Percentiles rank a stretch among this genome's conserved stretches.
phyloP scores from a whole-genome alignment of 352 stramenopile genomes.

The Phytophthora aleatoria region DNA sequence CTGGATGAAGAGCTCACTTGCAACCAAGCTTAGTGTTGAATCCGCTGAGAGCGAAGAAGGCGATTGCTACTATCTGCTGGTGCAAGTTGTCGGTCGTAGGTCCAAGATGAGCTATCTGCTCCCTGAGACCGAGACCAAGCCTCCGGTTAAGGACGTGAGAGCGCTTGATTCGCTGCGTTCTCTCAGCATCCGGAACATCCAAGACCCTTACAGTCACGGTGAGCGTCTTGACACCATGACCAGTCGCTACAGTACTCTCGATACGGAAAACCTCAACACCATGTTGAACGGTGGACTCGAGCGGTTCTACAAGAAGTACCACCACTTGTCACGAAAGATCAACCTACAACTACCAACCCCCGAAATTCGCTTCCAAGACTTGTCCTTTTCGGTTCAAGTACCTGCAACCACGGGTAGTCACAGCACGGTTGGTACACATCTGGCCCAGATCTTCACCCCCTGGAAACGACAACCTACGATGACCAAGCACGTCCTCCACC shows the following conservation, averaged over 20 bases:
- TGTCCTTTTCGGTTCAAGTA: constrained; percentile 21
- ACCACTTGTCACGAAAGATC: constrained; percentile 20
- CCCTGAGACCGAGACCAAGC: background rate
- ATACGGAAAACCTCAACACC: constrained; percentile 52
- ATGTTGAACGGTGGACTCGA: constrained; percentile 66
- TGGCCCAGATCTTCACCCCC: constrained; percentile 49
- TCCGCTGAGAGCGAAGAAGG: background rate
- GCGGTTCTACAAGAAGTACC: constrained; percentile 33
- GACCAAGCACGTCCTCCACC: constrained; percentile 53
- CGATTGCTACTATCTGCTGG: background rate
- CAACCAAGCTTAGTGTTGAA: background rate
- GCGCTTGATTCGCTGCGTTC: background rate
- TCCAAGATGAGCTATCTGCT: constrained; percentile 1
- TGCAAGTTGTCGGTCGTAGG: background rate
- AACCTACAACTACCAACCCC: constrained; percentile 23
- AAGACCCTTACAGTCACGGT: constrained; percentile 50
- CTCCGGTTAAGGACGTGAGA: background rate
- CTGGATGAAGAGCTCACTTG: background rate
- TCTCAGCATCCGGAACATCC: constrained; percentile 11
- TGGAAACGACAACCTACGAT: constrained; percentile 46
- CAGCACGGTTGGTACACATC: constrained; percentile 31
- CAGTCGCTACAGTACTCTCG: constrained; percentile 37
- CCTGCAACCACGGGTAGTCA: constrained; percentile 54
- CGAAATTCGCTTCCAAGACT: constrained; percentile 22
- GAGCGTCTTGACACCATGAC: constrained; percentile 23